Conservation (phyloP, 805 yeast genomes). For the Kregervanrija fluxuum region DNA sequence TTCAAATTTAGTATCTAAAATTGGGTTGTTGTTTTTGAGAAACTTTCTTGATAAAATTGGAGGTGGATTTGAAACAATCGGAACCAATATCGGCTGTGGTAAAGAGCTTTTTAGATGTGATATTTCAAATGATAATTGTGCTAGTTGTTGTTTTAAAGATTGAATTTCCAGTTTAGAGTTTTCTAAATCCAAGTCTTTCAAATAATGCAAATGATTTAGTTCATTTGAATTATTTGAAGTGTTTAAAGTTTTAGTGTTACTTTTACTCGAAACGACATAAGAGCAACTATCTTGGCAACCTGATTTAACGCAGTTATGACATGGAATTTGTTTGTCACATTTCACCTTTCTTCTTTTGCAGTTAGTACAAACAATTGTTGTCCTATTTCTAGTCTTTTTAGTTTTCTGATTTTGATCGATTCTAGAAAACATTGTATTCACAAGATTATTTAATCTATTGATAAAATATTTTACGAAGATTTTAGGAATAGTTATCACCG, state of each 20-base stretch:
- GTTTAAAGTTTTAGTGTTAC: no score
- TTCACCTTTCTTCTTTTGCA: slow-evolving; percentile 9
- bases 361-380: slow-evolving; percentile 4
- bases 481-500: no score
- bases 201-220: neutral
- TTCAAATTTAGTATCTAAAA: neutral
- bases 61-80: neutral
- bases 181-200: neutral
- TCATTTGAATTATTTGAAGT: neutral
- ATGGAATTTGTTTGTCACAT: slow-evolving; percentile 10
- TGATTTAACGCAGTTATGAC: slow-evolving; percentile 5
- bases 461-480: no score
- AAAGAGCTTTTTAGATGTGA: no score
- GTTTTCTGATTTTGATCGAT: no score
- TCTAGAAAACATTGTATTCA: no score
- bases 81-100: no score
- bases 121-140: no score
- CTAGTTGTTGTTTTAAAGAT: no score
- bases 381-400: slow-evolving; percentile 5
- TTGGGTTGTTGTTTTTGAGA: neutral
- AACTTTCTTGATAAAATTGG: neutral
- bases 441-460: no score
- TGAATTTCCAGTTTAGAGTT: no score
- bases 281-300: neutral
- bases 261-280: neutral